Conservation (phyloP, 1,139 yeast genomes). For the Pichia sp. region DNA sequence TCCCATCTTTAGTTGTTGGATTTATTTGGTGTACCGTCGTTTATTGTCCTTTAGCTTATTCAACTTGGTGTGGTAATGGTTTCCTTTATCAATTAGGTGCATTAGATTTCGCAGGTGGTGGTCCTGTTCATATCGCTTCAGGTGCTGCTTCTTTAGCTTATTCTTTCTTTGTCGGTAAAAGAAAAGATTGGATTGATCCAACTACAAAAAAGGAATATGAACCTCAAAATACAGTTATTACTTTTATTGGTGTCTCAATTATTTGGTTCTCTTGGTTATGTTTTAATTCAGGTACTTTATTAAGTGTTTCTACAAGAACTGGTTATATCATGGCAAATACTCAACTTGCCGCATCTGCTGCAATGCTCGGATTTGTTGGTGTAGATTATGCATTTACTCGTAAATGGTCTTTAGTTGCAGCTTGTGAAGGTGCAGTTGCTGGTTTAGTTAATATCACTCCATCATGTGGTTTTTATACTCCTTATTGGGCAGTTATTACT, state of each 20-base stretch:
- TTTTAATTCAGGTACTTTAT: constrained; percentile 46
- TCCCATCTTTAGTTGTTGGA: constrained; percentile 39
- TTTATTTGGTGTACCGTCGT: constrained; percentile 38
- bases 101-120: constrained; percentile 46
- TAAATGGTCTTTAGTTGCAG: constrained; percentile 40
- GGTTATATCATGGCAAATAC: constrained; percentile 45
- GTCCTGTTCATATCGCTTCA: constrained; percentile 44
- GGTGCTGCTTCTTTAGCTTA: constrained; percentile 41
- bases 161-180: constrained; percentile 37
- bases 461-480: constrained; percentile 44
- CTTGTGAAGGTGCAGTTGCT: constrained; percentile 44
- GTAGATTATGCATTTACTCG: constrained; percentile 35
- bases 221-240: constrained; percentile 38
- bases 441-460: constrained; percentile 50
- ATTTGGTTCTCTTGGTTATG: constrained; percentile 51
- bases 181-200: constrained; percentile 35
- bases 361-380: constrained; percentile 34
- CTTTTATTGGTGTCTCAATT: constrained; percentile 42
- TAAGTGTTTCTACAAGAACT: constrained; percentile 40
- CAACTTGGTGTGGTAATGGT: constrained; percentile 43
- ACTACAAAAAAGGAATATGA: constrained; percentile 28
- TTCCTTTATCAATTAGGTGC: constrained; percentile 40
- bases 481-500: constrained; percentile 44
- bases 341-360: constrained; percentile 42
- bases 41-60: constrained; percentile 41